phyloP scores from a whole-genome alignment of 2,329 filamentous ascomycete species.

The Arthrinium phaeospermum region DNA sequence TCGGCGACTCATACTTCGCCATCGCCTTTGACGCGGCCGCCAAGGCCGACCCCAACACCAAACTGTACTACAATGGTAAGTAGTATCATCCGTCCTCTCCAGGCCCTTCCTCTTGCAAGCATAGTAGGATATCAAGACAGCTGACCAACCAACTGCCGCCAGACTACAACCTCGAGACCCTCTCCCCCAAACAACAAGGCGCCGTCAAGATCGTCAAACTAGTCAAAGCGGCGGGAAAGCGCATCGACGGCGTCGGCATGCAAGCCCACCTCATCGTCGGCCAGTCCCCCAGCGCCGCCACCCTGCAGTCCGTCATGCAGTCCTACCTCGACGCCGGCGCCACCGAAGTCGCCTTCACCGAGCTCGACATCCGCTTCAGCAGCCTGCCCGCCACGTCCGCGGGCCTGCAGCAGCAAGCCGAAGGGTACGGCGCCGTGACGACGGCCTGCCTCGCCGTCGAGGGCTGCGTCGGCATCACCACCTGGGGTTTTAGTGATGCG shows the following conservation, averaged over 20 bases:
- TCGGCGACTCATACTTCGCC: conserved; percentile 58
- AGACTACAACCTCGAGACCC: conserved; percentile 58
- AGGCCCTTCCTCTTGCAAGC: no score
- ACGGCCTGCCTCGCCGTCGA: conserved; percentile 36
- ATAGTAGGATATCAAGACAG: background rate
- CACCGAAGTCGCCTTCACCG: conserved; percentile 60
- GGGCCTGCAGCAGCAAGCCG: conserved; percentile 37
- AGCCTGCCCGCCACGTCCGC: conserved; percentile 35
- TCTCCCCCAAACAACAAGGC: conserved; percentile 42
- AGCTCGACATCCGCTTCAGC: conserved; percentile 59
- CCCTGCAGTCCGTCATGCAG: conserved; percentile 48
- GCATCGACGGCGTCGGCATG: conserved; percentile 59
- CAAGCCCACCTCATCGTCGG: conserved; percentile 57
- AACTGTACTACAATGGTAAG: conserved; percentile 61
- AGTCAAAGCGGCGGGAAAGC: conserved; percentile 45
- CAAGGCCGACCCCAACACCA: conserved; percentile 53
- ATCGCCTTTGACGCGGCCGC: conserved; percentile 57
- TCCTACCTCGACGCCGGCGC: conserved; percentile 48
- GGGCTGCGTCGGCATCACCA: conserved; percentile 40
- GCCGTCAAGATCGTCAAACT: conserved; percentile 42
- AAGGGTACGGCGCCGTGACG: conserved; percentile 37
- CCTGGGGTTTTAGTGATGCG: conserved; percentile 44
- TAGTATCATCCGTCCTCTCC: no score
- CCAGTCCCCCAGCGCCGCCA: conserved; percentile 44
- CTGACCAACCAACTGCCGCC: background rate